Evolutionary conservation across 2,329 filamentous ascomycete genomes (phyloP).

Genomic region (Fusarium sororula): DNA sequence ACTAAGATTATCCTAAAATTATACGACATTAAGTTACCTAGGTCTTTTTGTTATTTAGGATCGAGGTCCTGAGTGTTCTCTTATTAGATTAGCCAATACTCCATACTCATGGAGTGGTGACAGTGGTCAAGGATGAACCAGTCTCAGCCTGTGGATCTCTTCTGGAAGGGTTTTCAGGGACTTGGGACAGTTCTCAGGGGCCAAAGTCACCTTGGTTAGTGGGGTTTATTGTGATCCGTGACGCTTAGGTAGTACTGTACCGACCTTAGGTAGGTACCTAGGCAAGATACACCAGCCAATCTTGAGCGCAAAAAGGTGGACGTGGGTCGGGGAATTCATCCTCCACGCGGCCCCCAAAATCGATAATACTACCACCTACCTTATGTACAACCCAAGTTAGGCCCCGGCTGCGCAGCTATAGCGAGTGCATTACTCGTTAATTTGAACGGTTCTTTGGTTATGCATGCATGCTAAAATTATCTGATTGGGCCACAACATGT

Average conservation of each 20-base stretch:
- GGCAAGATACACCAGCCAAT: slow-evolving; percentile 14
- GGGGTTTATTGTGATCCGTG: slow-evolving; percentile 12
- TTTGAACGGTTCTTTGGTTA: background rate
- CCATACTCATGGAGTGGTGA: background rate
- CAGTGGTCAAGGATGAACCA: background rate
- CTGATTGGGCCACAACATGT: background rate
- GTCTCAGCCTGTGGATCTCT: background rate
- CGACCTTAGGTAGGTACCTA: background rate
- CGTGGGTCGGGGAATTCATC: slow-evolving; percentile 7
- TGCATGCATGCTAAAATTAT: background rate
- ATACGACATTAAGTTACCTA: background rate
- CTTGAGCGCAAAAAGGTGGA: background rate
- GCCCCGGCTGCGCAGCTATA: slow-evolving; percentile 6
- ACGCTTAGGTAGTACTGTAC: background rate
- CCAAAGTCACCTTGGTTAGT: background rate
- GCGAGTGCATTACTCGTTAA: background rate
- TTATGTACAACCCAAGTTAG: background rate
- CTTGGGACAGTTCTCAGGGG: slow-evolving; percentile 27
- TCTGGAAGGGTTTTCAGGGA: slow-evolving; percentile 34
- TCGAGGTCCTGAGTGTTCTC: background rate
- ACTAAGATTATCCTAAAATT: background rate
- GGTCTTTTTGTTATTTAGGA: background rate
- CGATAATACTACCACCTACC: background rate
- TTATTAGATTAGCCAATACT: background rate
- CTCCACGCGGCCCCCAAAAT: slow-evolving; percentile 22